These are phyloP conservation scores for Carex cristatella DNA, from an alignment of 176 grass and related monocot genomes.

Conservation along the genomic window DNA sequence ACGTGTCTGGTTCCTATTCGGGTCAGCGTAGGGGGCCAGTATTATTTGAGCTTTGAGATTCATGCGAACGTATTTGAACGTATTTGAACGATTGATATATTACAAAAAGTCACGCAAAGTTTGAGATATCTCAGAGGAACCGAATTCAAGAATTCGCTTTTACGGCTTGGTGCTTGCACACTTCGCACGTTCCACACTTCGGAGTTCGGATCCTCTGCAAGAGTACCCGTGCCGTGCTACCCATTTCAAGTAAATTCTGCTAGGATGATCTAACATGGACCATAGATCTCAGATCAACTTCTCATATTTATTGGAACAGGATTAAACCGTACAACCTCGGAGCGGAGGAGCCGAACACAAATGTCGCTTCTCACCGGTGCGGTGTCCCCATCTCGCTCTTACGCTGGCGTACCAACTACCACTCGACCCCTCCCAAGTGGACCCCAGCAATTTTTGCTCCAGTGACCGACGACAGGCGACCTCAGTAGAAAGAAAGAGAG, in stretches of 20 bases:
- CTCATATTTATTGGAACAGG: neutral
- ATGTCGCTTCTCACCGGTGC: neutral
- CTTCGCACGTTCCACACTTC: neutral
- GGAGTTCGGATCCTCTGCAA: neutral
- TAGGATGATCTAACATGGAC: neutral
- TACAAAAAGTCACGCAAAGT: too few relatives aligned
- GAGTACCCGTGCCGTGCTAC: neutral
- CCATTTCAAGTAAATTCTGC: too few relatives aligned
- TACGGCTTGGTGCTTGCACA: neutral
- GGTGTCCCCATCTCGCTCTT: neutral
- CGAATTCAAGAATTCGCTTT: neutral
- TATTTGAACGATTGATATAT: too few relatives aligned
- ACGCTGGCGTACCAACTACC: neutral
- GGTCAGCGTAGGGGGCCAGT: too few relatives aligned
- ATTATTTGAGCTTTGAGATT: too few relatives aligned
- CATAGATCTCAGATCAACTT: neutral
- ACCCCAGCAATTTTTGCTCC: neutral
- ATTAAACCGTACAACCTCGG: neutral
- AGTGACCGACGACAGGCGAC: neutral
- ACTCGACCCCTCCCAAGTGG: neutral
- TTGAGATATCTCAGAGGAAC: too few relatives aligned
- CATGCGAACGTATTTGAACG: too few relatives aligned
- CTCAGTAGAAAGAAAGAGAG: neutral
- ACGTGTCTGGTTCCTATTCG: too few relatives aligned
- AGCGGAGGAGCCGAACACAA: neutral